A percentile compares a stretch with the other conserved stretches of the same genome.
Conservation (phyloP, 2,329 filamentous ascomycete genomes). For the Fusarium illudens region DNA sequence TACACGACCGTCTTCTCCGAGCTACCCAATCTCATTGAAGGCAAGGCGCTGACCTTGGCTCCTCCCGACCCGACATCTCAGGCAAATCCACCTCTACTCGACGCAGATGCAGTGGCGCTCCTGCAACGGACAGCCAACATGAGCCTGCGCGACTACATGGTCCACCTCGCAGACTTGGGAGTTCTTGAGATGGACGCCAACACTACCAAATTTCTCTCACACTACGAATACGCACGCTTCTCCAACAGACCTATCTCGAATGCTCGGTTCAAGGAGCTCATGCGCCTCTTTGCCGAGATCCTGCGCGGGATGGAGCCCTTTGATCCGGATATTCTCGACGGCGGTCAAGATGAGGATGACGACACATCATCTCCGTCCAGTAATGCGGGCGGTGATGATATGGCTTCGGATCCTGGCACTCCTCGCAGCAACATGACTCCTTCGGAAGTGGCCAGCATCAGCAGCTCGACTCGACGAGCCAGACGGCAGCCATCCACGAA, state of each 20-base stretch:
- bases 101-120: conserved; percentile 73
- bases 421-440: conserved; percentile 45
- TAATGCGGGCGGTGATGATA: conserved; percentile 57
- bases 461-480: conserved; percentile 43
- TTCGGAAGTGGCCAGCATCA: conserved; percentile 45
- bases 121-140: conserved; percentile 76
- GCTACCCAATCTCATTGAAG: conserved; percentile 89
- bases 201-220: conserved; percentile 71
- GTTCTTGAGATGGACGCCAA: conserved; percentile 60
- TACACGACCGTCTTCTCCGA: conserved; percentile 84
- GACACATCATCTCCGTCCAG: conserved; percentile 47
- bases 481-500: conserved; percentile 54
- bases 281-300: conserved; percentile 84
- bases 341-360: conserved; percentile 40
- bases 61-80: conserved; percentile 60
- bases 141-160: conserved; percentile 81
- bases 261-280: conserved; percentile 76
- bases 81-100: conserved; percentile 58
- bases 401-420: conserved; percentile 53
- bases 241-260: conserved; percentile 75
- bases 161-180: conserved; percentile 72
- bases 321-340: conserved; percentile 60
- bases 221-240: conserved; percentile 88
- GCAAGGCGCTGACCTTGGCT: conserved; percentile 87
- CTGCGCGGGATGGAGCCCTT: conserved; percentile 77